Percentiles rank a stretch among this genome's conserved stretches.
phyloP scores from a whole-genome alignment of 331 rosid genomes.

The Acacia concinna region DNA sequence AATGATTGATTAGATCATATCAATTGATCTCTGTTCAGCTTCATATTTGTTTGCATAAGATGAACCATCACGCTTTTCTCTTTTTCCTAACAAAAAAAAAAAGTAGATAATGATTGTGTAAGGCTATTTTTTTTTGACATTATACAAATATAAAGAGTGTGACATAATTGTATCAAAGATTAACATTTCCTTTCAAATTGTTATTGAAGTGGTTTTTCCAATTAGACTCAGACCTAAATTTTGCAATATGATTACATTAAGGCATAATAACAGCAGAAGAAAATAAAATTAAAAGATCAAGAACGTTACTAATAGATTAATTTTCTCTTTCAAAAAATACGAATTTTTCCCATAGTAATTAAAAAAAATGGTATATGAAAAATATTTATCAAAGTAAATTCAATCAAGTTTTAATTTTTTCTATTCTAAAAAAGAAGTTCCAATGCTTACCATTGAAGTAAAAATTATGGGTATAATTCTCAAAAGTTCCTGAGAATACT shows the following conservation, averaged over 20 bases:
- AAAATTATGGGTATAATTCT: conserved; percentile 33
- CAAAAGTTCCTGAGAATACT: conserved; percentile 41
- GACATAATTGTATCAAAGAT: neutral
- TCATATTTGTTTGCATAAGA: conserved; percentile 44
- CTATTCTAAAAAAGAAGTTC: neutral
- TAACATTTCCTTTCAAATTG: neutral
- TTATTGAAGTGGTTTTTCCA: neutral
- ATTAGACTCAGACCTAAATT: neutral
- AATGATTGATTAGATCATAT: neutral
- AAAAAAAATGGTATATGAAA: no score
- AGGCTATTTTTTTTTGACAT: neutral
- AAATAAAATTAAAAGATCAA: neutral
- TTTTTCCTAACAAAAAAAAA: conserved; percentile 36
- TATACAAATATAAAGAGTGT: neutral
- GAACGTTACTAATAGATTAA: neutral
- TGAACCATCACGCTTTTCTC: conserved; percentile 52
- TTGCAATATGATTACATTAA: neutral
- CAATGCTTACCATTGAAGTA: conserved; percentile 49
- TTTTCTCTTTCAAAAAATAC: neutral
- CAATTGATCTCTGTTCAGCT: neutral
- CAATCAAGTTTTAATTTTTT: neutral
- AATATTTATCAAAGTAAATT: no score
- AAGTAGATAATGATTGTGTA: neutral
- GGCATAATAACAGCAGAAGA: neutral
- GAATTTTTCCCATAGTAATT: neutral